These are phyloP conservation scores for Thoreauomyces humboldtii DNA, from an alignment of 192 early-diverging fungal genomes.

Conservation along the genomic window DNA sequence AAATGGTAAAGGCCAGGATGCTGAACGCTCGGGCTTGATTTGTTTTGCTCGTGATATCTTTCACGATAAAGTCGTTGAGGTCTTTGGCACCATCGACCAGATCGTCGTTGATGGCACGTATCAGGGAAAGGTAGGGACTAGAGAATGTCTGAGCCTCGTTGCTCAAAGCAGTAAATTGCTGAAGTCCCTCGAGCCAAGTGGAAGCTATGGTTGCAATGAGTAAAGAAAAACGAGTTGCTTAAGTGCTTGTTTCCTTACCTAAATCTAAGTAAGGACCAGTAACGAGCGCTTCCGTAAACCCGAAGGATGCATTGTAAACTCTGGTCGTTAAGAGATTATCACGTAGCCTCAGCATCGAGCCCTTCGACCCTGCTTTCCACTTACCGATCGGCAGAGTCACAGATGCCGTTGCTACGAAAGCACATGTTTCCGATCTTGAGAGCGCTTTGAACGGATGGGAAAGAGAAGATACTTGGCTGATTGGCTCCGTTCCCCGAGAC, in stretches of 20 bases:
- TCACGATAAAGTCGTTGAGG: conserved; percentile 1
- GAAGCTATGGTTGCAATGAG: too few species aligned
- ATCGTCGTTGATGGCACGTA: not conserved
- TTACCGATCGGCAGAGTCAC: conserved; percentile 1
- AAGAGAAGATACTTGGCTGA: conserved; percentile 1
- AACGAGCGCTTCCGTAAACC: conserved; percentile 1
- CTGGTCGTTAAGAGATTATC: too few species aligned
- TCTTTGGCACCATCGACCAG: not conserved
- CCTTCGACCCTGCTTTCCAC: too few species aligned
- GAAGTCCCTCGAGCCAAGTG: conserved; percentile 2
- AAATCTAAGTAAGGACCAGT: not conserved
- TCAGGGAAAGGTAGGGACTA: not conserved
- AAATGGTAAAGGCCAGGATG: conserved; percentile 4
- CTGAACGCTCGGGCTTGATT: not conserved
- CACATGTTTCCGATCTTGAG: conserved; percentile 7
- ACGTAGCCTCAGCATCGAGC: too few species aligned
- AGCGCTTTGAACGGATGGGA: not conserved
- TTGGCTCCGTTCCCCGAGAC: not conserved
- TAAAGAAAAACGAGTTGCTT: not conserved
- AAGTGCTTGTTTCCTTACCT: not conserved
- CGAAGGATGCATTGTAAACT: conserved; percentile 7
- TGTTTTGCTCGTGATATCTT: not conserved
- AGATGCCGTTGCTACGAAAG: not conserved
- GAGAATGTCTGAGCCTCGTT: not conserved
- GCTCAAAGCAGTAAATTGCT: not conserved